phyloP scores from a whole-genome alignment of 2,329 filamentous ascomycete species.

The Colletotrichum cordylinicola region DNA sequence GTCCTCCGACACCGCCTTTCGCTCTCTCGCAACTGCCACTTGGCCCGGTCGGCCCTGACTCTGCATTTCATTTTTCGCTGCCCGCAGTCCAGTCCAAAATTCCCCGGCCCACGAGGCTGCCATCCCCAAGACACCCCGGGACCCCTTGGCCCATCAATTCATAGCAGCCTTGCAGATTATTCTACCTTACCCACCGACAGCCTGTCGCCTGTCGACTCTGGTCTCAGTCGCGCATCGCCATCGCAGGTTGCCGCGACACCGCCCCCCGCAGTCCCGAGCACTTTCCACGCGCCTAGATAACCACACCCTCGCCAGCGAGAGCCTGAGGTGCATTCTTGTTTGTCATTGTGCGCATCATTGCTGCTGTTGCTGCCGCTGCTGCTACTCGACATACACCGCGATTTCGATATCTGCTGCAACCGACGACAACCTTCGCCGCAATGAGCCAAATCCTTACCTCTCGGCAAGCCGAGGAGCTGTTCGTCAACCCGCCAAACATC shows the following conservation, averaged over 20 bases:
- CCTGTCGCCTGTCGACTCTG: neutral
- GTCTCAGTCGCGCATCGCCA: slow-evolving; percentile 1
- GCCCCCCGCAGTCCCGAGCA: slow-evolving; percentile 2
- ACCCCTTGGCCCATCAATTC: neutral
- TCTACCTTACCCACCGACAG: neutral
- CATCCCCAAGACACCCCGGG: neutral
- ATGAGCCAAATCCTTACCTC: slow-evolving; percentile 81
- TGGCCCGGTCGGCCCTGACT: slow-evolving; percentile 5
- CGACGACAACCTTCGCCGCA: slow-evolving; percentile 23
- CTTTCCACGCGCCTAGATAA: neutral
- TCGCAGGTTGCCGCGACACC: slow-evolving; percentile 11
- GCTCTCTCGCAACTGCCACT: neutral
- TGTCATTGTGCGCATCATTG: neutral
- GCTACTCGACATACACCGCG: neutral
- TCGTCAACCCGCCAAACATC: slow-evolving; percentile 30
- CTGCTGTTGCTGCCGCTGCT: neutral
- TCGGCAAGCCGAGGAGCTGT: slow-evolving; percentile 90
- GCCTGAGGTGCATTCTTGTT: neutral
- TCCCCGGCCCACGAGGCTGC: slow-evolving; percentile 9
- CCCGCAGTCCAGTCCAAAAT: neutral
- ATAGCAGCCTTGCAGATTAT: slow-evolving; percentile 13
- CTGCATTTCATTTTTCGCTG: neutral
- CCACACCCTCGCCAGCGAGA: neutral
- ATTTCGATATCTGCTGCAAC: neutral
- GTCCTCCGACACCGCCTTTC: slow-evolving; percentile 16